Conservation (phyloP, 2,329 filamentous ascomycete species). For the Aureobasidium sp. region DNA sequence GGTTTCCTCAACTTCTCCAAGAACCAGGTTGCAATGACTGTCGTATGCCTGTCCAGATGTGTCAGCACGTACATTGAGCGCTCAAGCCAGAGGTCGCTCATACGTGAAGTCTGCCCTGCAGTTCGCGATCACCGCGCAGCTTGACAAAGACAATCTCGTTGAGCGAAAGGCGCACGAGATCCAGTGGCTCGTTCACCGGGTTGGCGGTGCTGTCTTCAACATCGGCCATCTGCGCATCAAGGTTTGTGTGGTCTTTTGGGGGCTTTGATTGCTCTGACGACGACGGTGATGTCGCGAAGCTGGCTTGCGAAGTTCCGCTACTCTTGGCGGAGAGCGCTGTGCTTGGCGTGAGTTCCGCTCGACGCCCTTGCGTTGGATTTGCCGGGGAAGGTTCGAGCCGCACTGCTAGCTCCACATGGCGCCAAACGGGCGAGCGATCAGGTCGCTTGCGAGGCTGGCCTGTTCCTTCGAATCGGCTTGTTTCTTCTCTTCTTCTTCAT, state of each 20-base stretch:
- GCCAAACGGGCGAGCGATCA: constrained; percentile 2
- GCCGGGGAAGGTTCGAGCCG: constrained; percentile 12
- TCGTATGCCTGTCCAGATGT: constrained; percentile 71
- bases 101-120: constrained; percentile 92
- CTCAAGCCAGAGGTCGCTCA: too few relatives aligned
- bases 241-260: background rate
- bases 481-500: background rate
- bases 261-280: background rate
- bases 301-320: background rate
- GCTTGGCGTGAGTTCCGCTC: background rate
- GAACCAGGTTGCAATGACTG: constrained; percentile 93
- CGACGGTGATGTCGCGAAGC: constrained; percentile 4
- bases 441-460: background rate
- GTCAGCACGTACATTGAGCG: background rate
- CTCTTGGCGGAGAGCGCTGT: background rate
- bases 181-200: constrained; percentile 78
- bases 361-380: background rate
- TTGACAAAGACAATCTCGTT: constrained; percentile 98
- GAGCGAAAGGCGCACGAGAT: constrained; percentile 87
- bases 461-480: background rate
- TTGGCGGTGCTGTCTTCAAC: constrained; percentile 57
- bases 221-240: constrained; percentile 63
- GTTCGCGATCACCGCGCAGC: constrained; percentile 86
- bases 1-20: constrained; percentile 95
- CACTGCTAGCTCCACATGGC: constrained; percentile 13